These are phyloP conservation scores for Ceratobasidium papillatum DNA, from an alignment of 1,284 basidiomycete genomes.

Conservation along the genomic window DNA sequence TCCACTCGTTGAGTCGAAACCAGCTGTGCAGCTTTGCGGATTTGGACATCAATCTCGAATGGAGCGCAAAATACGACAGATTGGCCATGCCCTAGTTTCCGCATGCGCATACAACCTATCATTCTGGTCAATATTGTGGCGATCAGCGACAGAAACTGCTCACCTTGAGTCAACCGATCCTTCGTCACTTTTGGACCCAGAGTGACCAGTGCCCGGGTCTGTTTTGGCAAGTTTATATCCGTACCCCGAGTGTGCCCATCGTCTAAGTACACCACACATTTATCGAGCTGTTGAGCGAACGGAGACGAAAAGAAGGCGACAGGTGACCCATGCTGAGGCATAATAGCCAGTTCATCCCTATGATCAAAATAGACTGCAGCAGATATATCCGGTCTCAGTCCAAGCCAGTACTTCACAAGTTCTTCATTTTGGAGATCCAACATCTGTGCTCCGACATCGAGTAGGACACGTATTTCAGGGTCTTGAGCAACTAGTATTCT, in stretches of 20 bases:
- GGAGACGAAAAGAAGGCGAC: slow-evolving; percentile 58
- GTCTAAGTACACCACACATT: slow-evolving; percentile 64
- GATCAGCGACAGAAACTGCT: neutral
- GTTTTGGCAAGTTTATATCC: slow-evolving; percentile 60
- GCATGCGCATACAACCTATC: slow-evolving; percentile 62
- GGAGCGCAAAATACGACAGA: slow-evolving; percentile 63
- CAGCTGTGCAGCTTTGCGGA: slow-evolving; percentile 49
- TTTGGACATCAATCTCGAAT: slow-evolving; percentile 56
- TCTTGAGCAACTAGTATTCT: slow-evolving; percentile 50
- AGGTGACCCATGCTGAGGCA: slow-evolving; percentile 54
- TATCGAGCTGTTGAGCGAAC: slow-evolving; percentile 56
- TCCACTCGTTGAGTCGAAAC: neutral
- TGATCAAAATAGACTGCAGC: slow-evolving; percentile 62
- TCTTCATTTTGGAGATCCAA: slow-evolving; percentile 59
- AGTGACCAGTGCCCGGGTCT: slow-evolving; percentile 61
- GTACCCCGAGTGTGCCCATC: slow-evolving; percentile 68
- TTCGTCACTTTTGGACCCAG: slow-evolving; percentile 64
- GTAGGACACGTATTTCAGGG: slow-evolving; percentile 57
- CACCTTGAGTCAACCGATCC: slow-evolving; percentile 64
- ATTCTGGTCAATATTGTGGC: neutral
- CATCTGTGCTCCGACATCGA: slow-evolving; percentile 69
- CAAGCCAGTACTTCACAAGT: slow-evolving; percentile 57
- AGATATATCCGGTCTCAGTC: slow-evolving; percentile 47
- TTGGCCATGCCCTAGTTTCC: slow-evolving; percentile 61
- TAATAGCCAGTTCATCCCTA: slow-evolving; percentile 56